Percentiles rank a stretch among this genome's conserved stretches.
Evolutionary conservation across 805 yeast species (phyloP).

Genomic region (Metschnikowia borealis): DNA sequence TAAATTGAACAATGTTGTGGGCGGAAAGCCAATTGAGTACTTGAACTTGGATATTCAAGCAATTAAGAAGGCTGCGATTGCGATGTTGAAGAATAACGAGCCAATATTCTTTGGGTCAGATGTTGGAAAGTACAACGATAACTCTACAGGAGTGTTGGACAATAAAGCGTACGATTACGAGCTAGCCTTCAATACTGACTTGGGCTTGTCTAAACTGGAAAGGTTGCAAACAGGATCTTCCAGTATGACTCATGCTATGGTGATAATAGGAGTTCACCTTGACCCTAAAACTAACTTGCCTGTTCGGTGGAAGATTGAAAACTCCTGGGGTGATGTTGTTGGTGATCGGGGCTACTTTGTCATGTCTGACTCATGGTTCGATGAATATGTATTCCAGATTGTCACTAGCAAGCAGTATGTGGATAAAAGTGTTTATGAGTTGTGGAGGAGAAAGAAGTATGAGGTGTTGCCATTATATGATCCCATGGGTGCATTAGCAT

Average conservation of each 20-base stretch:
- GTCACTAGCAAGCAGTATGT: conserved; percentile 38
- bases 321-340: conserved; percentile 41
- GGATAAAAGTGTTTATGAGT: conserved; percentile 30
- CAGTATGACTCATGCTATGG: conserved; percentile 89
- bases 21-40: conserved; percentile 67
- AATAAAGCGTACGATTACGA: conserved; percentile 63
- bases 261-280: conserved; percentile 74
- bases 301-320: conserved; percentile 43
- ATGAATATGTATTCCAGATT: conserved; percentile 40
- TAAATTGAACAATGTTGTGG: conserved; percentile 67
- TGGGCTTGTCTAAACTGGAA: conserved; percentile 56
- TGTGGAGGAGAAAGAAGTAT: conserved; percentile 33
- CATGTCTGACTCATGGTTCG: conserved; percentile 44
- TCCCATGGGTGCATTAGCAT: conserved; percentile 44
- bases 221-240: conserved; percentile 69
- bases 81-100: conserved; percentile 66
- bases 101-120: conserved; percentile 88
- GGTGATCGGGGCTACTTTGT: conserved; percentile 41
- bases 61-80: conserved; percentile 58
- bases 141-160: conserved; percentile 67
- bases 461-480: conserved; percentile 36
- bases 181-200: conserved; percentile 50
- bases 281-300: conserved; percentile 44
- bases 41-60: conserved; percentile 60
- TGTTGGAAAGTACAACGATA: conserved; percentile 74